Percentiles rank a stretch among this genome's conserved stretches.
These are phyloP conservation scores for Abortiporus biennis DNA, from an alignment of 1,284 basidiomycete species.

Conservation along the genomic window DNA sequence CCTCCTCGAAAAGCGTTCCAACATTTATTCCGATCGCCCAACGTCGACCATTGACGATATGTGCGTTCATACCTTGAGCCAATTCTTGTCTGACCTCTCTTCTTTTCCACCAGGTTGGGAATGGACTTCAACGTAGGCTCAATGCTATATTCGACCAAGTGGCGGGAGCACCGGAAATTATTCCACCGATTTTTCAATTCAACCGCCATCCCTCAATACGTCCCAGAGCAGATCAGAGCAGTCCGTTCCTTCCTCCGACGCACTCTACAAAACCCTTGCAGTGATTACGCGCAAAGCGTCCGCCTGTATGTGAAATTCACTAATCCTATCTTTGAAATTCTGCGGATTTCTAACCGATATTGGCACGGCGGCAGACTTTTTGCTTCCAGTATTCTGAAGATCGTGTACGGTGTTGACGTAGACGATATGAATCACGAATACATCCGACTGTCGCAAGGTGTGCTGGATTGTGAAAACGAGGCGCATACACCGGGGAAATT, in stretches of 20 bases:
- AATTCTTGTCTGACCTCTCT: background rate
- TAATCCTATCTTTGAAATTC: no score
- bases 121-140: slow-evolving; percentile 24
- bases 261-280: slow-evolving; percentile 14
- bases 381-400: slow-evolving; percentile 6
- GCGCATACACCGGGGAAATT: slow-evolving; percentile 6
- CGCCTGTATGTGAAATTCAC: slow-evolving; percentile 15
- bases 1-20: slow-evolving; percentile 11
- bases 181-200: slow-evolving; percentile 15
- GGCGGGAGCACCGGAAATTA: slow-evolving; percentile 20
- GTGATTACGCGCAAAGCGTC: slow-evolving; percentile 12
- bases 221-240: slow-evolving; percentile 14
- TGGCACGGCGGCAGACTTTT: slow-evolving; percentile 2
- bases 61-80: slow-evolving; percentile 9
- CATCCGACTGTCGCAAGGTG: slow-evolving; percentile 1
- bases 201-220: slow-evolving; percentile 9
- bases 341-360: no score
- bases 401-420: slow-evolving; percentile 15
- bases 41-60: slow-evolving; percentile 16
- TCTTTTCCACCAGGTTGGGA: no score
- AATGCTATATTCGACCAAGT: slow-evolving; percentile 28
- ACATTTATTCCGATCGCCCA: slow-evolving; percentile 8
- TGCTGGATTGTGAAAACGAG: slow-evolving; percentile 1
- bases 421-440: slow-evolving; percentile 13
- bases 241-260: slow-evolving; percentile 14